A percentile compares a stretch with the other conserved stretches of the same genome.
phyloP scores from a whole-genome alignment of 352 stramenopile genomes.

The Thalassiosira gravida region DNA sequence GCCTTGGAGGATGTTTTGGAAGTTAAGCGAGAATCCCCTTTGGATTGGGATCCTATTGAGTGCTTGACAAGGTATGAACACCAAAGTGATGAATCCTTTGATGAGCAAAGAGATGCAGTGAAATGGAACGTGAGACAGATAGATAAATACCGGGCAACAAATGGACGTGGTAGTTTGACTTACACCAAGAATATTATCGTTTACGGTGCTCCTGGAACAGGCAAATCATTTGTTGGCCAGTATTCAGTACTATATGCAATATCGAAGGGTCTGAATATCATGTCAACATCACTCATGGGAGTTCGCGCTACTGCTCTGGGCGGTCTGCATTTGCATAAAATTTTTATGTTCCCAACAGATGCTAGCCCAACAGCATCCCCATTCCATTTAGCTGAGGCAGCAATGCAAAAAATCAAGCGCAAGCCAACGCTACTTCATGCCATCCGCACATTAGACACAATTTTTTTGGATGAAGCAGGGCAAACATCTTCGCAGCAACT shows the following conservation, averaged over 20 bases:
- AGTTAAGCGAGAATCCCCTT: not conserved
- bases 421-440: not conserved
- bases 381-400: not conserved
- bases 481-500: slow-evolving; percentile 47
- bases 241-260: slow-evolving; percentile 17
- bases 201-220: slow-evolving; percentile 25
- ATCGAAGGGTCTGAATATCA: slow-evolving; percentile 11
- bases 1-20: not conserved
- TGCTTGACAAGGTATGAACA: slow-evolving; percentile 8
- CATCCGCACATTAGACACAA: slow-evolving; percentile 44
- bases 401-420: not conserved
- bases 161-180: slow-evolving; percentile 9
- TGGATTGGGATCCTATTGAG: slow-evolving; percentile 9
- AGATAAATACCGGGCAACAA: slow-evolving; percentile 22
- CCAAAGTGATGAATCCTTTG: slow-evolving; percentile 13
- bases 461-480: slow-evolving; percentile 51
- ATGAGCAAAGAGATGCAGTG: slow-evolving; percentile 14
- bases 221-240: slow-evolving; percentile 13
- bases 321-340: slow-evolving; percentile 22
- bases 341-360: slow-evolving; percentile 13
- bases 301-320: slow-evolving; percentile 1
- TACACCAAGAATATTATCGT: slow-evolving; percentile 38
- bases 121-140: slow-evolving; percentile 4
- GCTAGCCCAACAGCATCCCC: not conserved
- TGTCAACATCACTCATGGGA: slow-evolving; percentile 22